Base-by-base conservation (phyloP, 2,329 filamentous ascomycete genomes). In the Anthostomella pinea region DNA sequence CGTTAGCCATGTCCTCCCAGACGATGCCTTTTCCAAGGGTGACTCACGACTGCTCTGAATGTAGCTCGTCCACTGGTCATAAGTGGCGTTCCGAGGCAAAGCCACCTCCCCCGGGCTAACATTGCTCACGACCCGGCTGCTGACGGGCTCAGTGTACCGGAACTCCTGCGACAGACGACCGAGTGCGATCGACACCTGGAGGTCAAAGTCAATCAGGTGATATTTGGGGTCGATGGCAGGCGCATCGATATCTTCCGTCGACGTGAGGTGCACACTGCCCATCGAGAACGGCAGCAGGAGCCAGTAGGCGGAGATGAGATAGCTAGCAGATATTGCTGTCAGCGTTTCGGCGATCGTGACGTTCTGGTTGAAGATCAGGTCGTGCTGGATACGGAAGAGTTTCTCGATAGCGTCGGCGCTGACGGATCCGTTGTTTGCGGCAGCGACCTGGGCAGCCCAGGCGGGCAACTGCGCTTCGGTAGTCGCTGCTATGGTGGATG, bases 261-360 rank as follows among this genome's bases (percentile, higher is more conserved):
- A 52, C 18, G 52, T 39, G 40, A 72, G 54, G 40, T 69, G 65
- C 8, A 69, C 58, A 38, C 59, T 65, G 11, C 66, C 67, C 15
- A 64, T 53, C 1, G 66, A 60, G 38, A 67, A 60, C 8, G 64
- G 64, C 8, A 69, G 38, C 8, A 67, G 49, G 6, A 48, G 41
- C 59, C 63, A 69, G 39, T 59, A 61, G 8, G 62, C 52, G 1
- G 67, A 63, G n/a, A 56, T 53, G 11, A 67, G 51, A 3, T 60
- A 47, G 2, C 53, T 49, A 2, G 48, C 56, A 3, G 47, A 46
- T 3, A 45, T 39, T 0, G 58, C 53, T 48, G 67, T 65, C 29
- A 77, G 51, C 1, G 71, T 57, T 48, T 77, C 74, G 1, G 62
- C 66, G 3, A 74, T 54, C 0, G 73, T 68, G 1, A 72, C 60